Conservation (phyloP, 2,329 filamentous ascomycete genomes). For the Aciculosporium take region DNA sequence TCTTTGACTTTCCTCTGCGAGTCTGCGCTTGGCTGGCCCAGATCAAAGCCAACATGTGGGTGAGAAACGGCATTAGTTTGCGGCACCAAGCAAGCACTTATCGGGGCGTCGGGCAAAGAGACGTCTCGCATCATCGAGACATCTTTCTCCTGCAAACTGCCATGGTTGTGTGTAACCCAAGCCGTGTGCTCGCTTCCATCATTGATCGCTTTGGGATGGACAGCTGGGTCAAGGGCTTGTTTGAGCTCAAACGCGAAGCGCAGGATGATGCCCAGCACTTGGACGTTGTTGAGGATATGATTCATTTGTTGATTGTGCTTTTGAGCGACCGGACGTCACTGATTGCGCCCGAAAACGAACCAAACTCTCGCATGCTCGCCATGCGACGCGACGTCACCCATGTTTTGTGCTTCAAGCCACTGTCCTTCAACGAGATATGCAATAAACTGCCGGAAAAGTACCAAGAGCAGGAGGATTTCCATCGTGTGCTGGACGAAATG, state of each 20-base stretch:
- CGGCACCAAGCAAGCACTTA: slow-evolving; percentile 93
- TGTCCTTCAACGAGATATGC: slow-evolving; percentile 87
- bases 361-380: slow-evolving; percentile 49
- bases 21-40: slow-evolving; percentile 95
- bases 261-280: slow-evolving; percentile 81
- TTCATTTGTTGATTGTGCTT: slow-evolving; percentile 81
- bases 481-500: slow-evolving; percentile 71
- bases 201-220: slow-evolving; percentile 84
- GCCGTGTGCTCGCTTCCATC: slow-evolving; percentile 72
- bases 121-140: slow-evolving; percentile 88
- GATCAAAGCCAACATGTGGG: slow-evolving; percentile 98
- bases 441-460: slow-evolving; percentile 77
- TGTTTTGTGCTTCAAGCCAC: slow-evolving; percentile 86
- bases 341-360: slow-evolving; percentile 51
- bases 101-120: slow-evolving; percentile 72
- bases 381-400: slow-evolving; percentile 86
- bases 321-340: slow-evolving; percentile 79
- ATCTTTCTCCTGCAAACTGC: slow-evolving; percentile 89
- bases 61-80: slow-evolving; percentile 89
- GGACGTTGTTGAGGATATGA: slow-evolving; percentile 89
- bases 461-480: slow-evolving; percentile 78
- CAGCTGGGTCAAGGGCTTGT: slow-evolving; percentile 74
- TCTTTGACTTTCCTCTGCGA: slow-evolving; percentile 85
- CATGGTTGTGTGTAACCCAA: slow-evolving; percentile 71
- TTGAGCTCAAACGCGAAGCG: slow-evolving; percentile 53